A percentile compares a stretch with the other conserved stretches of the same genome.
Conservation (phyloP, 2,329 filamentous ascomycete genomes). For the Helotiales sp. region DNA sequence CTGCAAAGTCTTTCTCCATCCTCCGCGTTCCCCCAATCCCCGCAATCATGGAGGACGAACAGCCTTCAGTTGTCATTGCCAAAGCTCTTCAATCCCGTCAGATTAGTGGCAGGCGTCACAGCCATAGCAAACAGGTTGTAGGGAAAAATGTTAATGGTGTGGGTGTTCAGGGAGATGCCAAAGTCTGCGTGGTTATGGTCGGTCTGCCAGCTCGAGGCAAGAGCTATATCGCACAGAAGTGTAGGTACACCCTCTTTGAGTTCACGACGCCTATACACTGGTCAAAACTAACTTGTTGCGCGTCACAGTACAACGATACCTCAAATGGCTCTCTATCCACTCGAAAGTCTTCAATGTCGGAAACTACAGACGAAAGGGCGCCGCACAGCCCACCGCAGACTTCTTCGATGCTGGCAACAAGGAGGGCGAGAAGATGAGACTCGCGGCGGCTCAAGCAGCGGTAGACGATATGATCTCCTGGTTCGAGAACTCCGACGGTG, state of each 20-base stretch:
- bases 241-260: constrained; percentile 45
- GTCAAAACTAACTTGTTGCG: constrained; percentile 10
- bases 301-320: constrained; percentile 79
- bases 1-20: background rate
- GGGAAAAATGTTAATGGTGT: constrained; percentile 55
- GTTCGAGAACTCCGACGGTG: constrained; percentile 73
- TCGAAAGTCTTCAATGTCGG: constrained; percentile 97
- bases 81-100: no score
- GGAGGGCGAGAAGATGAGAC: constrained; percentile 86
- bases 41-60: constrained; percentile 24
- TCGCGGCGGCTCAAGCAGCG: constrained; percentile 86
- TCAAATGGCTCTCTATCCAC: constrained; percentile 93
- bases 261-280: background rate
- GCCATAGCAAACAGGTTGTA: no score
- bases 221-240: constrained; percentile 96
- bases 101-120: no score
- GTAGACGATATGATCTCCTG: constrained; percentile 92
- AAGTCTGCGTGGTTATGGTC: constrained; percentile 99
- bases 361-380: constrained; percentile 86
- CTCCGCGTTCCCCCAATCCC: background rate
- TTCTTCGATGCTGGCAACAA: constrained; percentile 93
- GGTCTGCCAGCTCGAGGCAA: constrained; percentile 94
- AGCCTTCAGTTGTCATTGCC: no score
- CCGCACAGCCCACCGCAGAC: constrained; percentile 85
- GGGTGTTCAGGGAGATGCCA: constrained; percentile 88